Base-by-base conservation (phyloP, 2,329 filamentous ascomycete genomes). In the Hypoxylon sp. region DNA sequence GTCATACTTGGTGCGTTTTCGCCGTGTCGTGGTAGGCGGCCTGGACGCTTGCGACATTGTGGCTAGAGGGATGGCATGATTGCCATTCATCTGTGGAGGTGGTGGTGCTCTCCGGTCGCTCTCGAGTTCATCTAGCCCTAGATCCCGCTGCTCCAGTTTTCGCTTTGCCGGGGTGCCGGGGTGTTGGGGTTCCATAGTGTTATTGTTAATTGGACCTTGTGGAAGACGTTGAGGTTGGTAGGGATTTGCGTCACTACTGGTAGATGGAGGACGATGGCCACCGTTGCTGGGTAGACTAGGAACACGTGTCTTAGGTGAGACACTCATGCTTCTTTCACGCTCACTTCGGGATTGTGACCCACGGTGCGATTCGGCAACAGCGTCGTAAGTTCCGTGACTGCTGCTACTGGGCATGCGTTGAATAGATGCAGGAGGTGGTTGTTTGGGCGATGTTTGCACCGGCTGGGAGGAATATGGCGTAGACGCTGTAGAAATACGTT, bases 231-330 rank as follows among this genome's bases (percentile, higher is more conserved):
- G 73, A 54, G 66, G 69, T 52, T 81, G 48, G 80, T 74, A 74
- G 79, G 84, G 76, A 80, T 85, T 64, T 82, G 82, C 70, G 53
- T 74, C 74, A 60, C 71, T 71, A 53, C 69, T 64, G 44, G 66
- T 67, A 26, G 75, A 74, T 8, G 70, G 63, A 42, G 74, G 67
- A 53, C 69, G 67, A 62, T 75, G 74, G 58, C 75, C 69, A 19
- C 70, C 66, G 70, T 74, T 78, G 62, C 73, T 75, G 39, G 77
- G 76, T 39, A 88, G 76, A 72, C 85, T 88, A 42, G 85, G 81
- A 14, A 90, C 82, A 70, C 87, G 85, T 37, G 92, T 94, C 81
- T 93, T 94, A 31, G 93, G 93, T 77, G 92, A 95, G 55, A 95
- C 88, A 75, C 92, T 94, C 59, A 91, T 79, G 77, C 90, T 93